These are phyloP conservation scores for Hanseniaspora lachancei DNA, from an alignment of 805 yeast species.

Conservation along the genomic window DNA sequence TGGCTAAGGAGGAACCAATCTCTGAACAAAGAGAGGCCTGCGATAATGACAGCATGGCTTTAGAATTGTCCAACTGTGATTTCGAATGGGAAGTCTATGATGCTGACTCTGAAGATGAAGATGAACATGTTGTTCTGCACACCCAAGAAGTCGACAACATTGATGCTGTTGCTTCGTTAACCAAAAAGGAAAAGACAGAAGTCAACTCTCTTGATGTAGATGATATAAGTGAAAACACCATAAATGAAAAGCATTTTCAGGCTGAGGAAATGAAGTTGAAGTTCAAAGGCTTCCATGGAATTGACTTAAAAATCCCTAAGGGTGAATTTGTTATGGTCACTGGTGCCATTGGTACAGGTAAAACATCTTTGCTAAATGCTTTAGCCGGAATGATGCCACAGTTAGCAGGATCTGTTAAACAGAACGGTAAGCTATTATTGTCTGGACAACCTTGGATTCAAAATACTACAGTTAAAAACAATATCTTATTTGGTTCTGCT, in stretches of 20 bases:
- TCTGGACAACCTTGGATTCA: conserved; percentile 61
- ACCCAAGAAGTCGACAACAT: background rate
- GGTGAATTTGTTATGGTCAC: conserved; percentile 64
- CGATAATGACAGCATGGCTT: background rate
- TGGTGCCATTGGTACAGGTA: conserved; percentile 69
- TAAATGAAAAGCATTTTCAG: background rate
- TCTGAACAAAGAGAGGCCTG: conserved; percentile 14
- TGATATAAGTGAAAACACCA: background rate
- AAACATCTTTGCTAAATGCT: conserved; percentile 55
- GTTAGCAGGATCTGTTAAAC: conserved; percentile 35
- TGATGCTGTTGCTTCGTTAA: background rate
- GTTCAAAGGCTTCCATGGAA: conserved; percentile 37
- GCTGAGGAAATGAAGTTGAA: conserved; percentile 14
- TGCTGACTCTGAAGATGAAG: conserved; percentile 10
- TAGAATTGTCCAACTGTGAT: conserved; percentile 6
- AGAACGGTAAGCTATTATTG: conserved; percentile 36
- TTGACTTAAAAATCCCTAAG: conserved; percentile 36
- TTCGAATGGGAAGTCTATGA: conserved; percentile 13
- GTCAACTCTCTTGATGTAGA: background rate
- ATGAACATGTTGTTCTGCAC: background rate
- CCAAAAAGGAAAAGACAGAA: background rate
- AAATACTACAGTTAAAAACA: conserved; percentile 56
- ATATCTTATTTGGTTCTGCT: conserved; percentile 46
- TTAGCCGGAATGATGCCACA: conserved; percentile 54
- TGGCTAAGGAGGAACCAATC: conserved; percentile 25